A percentile compares a stretch with the other conserved stretches of the same genome.
These are phyloP conservation scores for Albifimbria verrucaria DNA, from an alignment of 2,329 filamentous ascomycete species.

Conservation along the genomic window DNA sequence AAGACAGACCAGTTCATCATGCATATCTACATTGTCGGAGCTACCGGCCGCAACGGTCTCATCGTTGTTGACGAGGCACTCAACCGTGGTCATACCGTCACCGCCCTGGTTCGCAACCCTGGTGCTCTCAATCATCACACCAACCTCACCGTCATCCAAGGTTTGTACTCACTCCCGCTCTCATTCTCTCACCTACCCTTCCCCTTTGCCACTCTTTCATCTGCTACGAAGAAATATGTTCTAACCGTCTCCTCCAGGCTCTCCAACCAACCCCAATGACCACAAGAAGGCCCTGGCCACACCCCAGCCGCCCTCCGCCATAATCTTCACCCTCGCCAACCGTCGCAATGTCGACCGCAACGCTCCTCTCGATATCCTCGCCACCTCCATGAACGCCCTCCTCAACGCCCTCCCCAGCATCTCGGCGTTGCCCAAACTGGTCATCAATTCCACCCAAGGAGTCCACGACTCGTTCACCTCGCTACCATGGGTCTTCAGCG, in stretches of 20 bases:
- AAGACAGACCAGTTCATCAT: no score
- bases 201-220: neutral
- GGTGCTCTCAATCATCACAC: slow-evolving; percentile 23
- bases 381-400: slow-evolving; percentile 35
- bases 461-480: slow-evolving; percentile 40
- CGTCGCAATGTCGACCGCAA: slow-evolving; percentile 39
- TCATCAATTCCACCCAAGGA: slow-evolving; percentile 50
- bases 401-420: slow-evolving; percentile 33
- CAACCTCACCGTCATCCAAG: slow-evolving; percentile 32
- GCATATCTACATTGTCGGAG: slow-evolving; percentile 45
- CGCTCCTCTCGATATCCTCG: slow-evolving; percentile 43
- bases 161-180: neutral
- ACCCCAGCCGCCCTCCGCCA: slow-evolving; percentile 24
- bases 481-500: slow-evolving; percentile 36
- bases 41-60: slow-evolving; percentile 43
- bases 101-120: slow-evolving; percentile 40
- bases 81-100: slow-evolving; percentile 36
- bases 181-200: neutral
- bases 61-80: slow-evolving; percentile 39
- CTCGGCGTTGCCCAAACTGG: slow-evolving; percentile 32
- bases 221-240: no score
- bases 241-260: slow-evolving; percentile 19
- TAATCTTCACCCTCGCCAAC: slow-evolving; percentile 48
- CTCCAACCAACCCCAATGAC: slow-evolving; percentile 30
- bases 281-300: slow-evolving; percentile 31